Base-by-base conservation (phyloP, 2,329 filamentous ascomycete species). In the Diplodia scrobiculata region DNA sequence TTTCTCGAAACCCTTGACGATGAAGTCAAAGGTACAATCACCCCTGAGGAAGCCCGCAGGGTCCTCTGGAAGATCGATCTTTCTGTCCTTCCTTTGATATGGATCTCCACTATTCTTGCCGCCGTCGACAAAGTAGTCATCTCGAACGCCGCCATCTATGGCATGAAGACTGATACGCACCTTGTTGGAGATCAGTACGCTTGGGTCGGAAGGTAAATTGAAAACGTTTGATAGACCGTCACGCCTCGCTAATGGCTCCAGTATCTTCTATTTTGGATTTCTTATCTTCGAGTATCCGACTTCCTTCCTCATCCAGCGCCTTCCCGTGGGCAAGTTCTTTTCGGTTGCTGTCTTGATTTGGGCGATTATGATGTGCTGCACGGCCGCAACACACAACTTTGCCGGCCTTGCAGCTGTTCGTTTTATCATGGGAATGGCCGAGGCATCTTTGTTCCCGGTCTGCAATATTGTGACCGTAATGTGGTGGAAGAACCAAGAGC, bases 81-180 rank as follows among this genome's bases (percentile, higher is more conserved):
- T 1, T 36, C 50, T 17, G 29, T 63, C 9, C 60, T 63, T 7
- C 60, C 60, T 19, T 14, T 63, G 11, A 52, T 53, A 27, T 63
- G 60, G 60, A 32, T 65, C 5, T 53, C 63, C 11, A 38, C 38
- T 9, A 65, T 58, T 5, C 72, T 72, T 7, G 73, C 62, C 34
- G 62, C 48, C 52, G 45, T 85, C 9, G 83, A 84, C 72, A 84
- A 85, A 70, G 71, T 67, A 19, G 69, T 66, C 9, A 71, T 68
- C 5, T 69, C 69, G 5, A 71, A 69, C 29, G 72, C 72, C 6
- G 70, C 70, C 17, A 51, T 73, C n/a, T 72, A 71, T 45, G 72
- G 72, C 4, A 70, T 74, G 66, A 64, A 69, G 47, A 51, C 65
- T 27, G 71, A 73, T 47, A 70, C 70, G 3, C 63, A 69, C 11